These are phyloP conservation scores for Xylariaceae sp. DNA, from an alignment of 2,329 filamentous ascomycete genomes.

Conservation along the genomic window DNA sequence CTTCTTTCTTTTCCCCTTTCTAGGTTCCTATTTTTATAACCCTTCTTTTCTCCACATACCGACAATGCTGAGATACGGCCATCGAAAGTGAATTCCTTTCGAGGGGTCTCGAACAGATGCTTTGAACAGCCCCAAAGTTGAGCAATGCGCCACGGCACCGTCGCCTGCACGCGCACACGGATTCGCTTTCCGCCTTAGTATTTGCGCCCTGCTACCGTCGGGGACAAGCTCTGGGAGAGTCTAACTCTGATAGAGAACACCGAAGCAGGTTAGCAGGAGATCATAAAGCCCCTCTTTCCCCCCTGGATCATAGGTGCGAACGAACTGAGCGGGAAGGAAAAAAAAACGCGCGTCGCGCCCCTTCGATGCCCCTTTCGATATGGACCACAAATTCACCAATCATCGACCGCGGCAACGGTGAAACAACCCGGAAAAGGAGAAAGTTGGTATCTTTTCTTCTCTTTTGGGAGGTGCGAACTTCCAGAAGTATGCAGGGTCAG, in stretches of 20 bases:
- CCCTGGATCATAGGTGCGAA: not conserved
- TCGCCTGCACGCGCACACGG: too few relatives aligned
- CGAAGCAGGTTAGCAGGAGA: not conserved
- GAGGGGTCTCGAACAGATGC: too few relatives aligned
- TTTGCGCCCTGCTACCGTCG: not conserved
- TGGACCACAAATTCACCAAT: not conserved
- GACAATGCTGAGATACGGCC: not conserved
- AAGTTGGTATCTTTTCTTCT: not conserved
- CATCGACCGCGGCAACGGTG: not conserved
- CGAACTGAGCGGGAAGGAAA: not conserved
- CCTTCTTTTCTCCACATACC: not conserved
- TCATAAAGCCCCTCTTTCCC: not conserved
- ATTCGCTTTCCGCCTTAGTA: not conserved
- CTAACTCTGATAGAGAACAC: not conserved
- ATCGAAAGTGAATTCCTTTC: not conserved
- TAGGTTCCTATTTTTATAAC: not conserved
- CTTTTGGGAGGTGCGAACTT: not conserved
- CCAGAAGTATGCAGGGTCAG: not conserved
- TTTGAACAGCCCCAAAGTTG: too few relatives aligned
- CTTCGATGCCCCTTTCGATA: not conserved
- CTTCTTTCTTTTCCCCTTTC: not conserved
- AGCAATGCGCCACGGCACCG: too few relatives aligned
- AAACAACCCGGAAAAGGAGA: not conserved
- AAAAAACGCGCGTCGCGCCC: not conserved
- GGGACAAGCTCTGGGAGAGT: not conserved